These are phyloP conservation scores for Cytospora mali DNA, from an alignment of 2,329 filamentous ascomycete genomes.

Conservation along the genomic window DNA sequence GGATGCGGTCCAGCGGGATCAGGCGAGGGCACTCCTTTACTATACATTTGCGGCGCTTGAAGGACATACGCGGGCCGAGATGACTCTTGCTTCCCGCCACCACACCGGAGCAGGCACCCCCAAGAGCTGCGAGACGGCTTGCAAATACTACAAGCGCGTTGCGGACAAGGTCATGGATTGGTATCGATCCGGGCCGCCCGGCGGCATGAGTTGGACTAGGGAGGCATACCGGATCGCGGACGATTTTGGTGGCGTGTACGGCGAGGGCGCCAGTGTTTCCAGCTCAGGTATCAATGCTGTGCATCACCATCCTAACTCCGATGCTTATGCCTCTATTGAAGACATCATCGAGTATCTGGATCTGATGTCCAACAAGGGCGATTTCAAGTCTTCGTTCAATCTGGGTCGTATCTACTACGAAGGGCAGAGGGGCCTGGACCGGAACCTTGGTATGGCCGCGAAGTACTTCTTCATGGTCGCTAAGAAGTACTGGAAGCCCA, in stretches of 20 bases:
- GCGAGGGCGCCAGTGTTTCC: slow-evolving; percentile 87
- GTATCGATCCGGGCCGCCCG: slow-evolving; percentile 87
- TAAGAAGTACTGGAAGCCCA: slow-evolving; percentile 77
- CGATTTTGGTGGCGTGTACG: slow-evolving; percentile 89
- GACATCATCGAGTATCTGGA: slow-evolving; percentile 95
- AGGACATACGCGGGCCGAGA: slow-evolving; percentile 83
- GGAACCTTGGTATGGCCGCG: slow-evolving; percentile 73
- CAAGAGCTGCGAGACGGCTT: slow-evolving; percentile 81
- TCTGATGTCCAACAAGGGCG: slow-evolving; percentile 85
- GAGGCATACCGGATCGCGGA: slow-evolving; percentile 88
- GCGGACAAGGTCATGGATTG: slow-evolving; percentile 91
- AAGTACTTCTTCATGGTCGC: slow-evolving; percentile 81
- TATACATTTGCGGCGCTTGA: slow-evolving; percentile 89
- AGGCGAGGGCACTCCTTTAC: slow-evolving; percentile 89
- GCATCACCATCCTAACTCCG: slow-evolving; percentile 71
- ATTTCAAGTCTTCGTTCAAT: slow-evolving; percentile 84
- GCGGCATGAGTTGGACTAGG: slow-evolving; percentile 74
- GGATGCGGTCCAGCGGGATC: slow-evolving; percentile 77
- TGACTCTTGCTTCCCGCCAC: slow-evolving; percentile 89
- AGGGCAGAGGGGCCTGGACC: slow-evolving; percentile 73
- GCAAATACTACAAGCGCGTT: slow-evolving; percentile 87
- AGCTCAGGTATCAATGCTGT: slow-evolving; percentile 84
- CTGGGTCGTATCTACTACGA: slow-evolving; percentile 88
- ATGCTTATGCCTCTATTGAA: slow-evolving; percentile 83
- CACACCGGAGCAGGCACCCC: slow-evolving; percentile 83